Evolutionary conservation across 2,329 filamentous ascomycete genomes (phyloP).

Genomic region (Ceratocystis smalleyi): DNA sequence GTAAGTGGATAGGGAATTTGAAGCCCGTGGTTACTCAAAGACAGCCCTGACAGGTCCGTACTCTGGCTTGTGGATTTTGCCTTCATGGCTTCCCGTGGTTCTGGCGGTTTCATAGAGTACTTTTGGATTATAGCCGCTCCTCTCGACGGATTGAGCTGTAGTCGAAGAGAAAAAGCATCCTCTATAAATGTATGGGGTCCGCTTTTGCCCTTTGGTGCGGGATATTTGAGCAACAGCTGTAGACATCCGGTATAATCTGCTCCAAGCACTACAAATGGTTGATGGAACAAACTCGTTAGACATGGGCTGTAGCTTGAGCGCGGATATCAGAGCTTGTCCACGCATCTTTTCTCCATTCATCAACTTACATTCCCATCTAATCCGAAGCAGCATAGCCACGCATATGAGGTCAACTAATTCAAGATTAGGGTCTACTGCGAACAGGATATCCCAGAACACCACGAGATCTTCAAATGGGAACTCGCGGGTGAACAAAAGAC

Average conservation of each 20-base stretch:
- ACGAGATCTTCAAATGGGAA: constrained; percentile 79
- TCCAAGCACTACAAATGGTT: constrained; percentile 47
- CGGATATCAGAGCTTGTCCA: neutral
- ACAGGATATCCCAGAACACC: constrained; percentile 76
- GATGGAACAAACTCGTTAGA: constrained; percentile 18
- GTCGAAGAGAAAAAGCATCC: constrained; percentile 62
- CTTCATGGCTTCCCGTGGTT: constrained; percentile 15
- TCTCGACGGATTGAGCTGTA: constrained; percentile 46
- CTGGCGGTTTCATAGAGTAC: constrained; percentile 46
- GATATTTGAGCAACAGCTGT: constrained; percentile 71
- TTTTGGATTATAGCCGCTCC: constrained; percentile 53
- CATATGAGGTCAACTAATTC: constrained; percentile 82
- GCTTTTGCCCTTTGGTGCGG: constrained; percentile 44
- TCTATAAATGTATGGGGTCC: constrained; percentile 67
- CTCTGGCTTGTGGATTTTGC: constrained; percentile 10
- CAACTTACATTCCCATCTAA: constrained; percentile 69
- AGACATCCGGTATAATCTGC: constrained; percentile 79
- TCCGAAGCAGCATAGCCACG: constrained; percentile 79
- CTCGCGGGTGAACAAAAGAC: constrained; percentile 81
- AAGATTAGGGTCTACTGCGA: constrained; percentile 67
- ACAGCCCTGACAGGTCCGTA: constrained; percentile 26
- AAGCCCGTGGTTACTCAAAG: constrained; percentile 8
- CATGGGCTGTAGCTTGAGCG: neutral
- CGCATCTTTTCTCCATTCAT: neutral
- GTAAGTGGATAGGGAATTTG: constrained; percentile 25